Evolutionary conservation across 495 filamentous ascomycete species (phyloP).

Genomic region (Rhypophila decipiens): DNA sequence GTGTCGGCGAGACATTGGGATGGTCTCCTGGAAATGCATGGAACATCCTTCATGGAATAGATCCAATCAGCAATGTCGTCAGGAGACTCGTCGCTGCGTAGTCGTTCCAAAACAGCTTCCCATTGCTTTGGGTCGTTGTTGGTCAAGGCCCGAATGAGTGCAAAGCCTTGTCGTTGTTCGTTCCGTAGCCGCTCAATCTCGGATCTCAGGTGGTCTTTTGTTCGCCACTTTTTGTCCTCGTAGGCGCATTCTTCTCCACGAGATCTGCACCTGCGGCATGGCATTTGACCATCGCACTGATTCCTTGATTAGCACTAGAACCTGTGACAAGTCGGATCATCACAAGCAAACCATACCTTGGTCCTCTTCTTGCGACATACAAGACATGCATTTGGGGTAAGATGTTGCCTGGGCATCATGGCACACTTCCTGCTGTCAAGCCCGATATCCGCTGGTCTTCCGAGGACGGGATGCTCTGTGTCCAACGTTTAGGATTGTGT

Average conservation of each 20-base stretch:
- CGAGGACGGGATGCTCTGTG: too few species aligned
- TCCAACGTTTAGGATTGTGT: neutral
- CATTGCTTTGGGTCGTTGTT: slow-evolving; percentile 20
- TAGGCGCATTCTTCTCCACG: slow-evolving; percentile 26
- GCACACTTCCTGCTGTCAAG: neutral
- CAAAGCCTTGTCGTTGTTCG: slow-evolving; percentile 22
- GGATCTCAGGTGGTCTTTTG: slow-evolving; percentile 27
- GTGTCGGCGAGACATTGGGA: neutral
- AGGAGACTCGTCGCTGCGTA: slow-evolving; percentile 21
- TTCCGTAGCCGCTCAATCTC: slow-evolving; percentile 23
- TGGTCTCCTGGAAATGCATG: neutral
- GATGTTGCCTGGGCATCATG: slow-evolving; percentile 24
- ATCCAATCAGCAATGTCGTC: slow-evolving; percentile 25
- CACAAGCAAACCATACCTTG: slow-evolving; percentile 4
- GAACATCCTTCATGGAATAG: slow-evolving; percentile 5
- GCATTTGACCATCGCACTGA: slow-evolving; percentile 26
- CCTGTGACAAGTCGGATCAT: neutral
- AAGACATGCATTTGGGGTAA: slow-evolving; percentile 22
- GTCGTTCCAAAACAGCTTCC: slow-evolving; percentile 14
- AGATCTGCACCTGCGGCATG: slow-evolving; percentile 21
- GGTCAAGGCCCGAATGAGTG: slow-evolving; percentile 19
- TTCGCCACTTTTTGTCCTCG: slow-evolving; percentile 28
- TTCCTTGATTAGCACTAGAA: neutral
- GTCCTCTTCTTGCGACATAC: slow-evolving; percentile 20
- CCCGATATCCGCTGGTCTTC: too few species aligned